Base-by-base conservation (phyloP, 164 flowering plant species). In the Piper longum region DNA sequence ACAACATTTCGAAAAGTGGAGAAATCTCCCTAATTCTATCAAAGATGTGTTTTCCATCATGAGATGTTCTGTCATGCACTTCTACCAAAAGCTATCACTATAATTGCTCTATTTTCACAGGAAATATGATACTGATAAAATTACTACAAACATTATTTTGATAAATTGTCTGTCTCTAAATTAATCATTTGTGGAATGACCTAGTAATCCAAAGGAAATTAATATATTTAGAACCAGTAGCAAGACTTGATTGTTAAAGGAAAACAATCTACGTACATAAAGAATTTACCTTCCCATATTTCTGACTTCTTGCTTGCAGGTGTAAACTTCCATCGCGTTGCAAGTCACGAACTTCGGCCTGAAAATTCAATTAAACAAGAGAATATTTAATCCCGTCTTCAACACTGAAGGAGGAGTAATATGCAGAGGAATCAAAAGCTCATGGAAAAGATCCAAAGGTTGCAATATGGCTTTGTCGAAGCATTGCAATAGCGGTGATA, bases 281-380 rank as follows among this genome's bases (percentile, higher is more conserved):
- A 59, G 59, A 18, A 62, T 64, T 45, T 6, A 91, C 98, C 98
- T 91, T 95, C 62, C 97, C 97, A 85, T 95, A 95, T 73, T 95
- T 91, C 70, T 87, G 95, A 76, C 97, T 95, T 78, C 99, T 81
- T 69, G 99, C 97, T 78, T 95, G 99, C 57, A 95, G 86, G 62
- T 95, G 97, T 63, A 87, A 72, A 66, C 83, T 81, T 64, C 97
- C 96, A 79, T 95, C 96, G 71, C 82, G 80, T 79, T 88, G 95
- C 62, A 83, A 75, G 72, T 84, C 89, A 62, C 99, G 96, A 61
- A 88, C 97, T 79, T 95, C 99, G 73, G 95, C 98, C 98, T 88
- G 78, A 39, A 65, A 69, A 43, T 9, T 36, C 19, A 60, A 52
- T 1, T 17, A 54, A 12, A 48, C 12, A 59, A 45, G 4, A 26